These are phyloP conservation scores for Mrakia gelida DNA, from an alignment of 768 basidiomycete genomes.

Conservation along the genomic window DNA sequence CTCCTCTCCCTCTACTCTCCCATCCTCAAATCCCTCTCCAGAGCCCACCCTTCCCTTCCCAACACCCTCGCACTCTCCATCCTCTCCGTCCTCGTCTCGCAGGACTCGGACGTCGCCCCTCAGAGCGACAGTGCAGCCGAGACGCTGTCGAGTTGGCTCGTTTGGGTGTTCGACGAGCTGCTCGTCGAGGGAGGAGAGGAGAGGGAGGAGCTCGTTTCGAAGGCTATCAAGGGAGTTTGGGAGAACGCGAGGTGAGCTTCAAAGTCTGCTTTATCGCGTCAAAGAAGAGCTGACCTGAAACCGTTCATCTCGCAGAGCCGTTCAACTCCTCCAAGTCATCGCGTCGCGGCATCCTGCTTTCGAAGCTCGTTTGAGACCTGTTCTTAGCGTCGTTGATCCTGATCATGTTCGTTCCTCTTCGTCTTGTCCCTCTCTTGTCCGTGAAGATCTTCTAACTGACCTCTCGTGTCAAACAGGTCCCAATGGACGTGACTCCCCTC, in stretches of 20 bases:
- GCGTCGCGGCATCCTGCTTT: constrained; percentile 5
- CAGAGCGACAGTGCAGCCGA: neutral
- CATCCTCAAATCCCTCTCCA: constrained; percentile 14
- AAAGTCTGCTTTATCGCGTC: neutral
- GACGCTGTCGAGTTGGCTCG: constrained; percentile 18
- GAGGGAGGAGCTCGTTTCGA: neutral
- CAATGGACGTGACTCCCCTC: constrained; percentile 6
- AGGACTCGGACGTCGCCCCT: no score
- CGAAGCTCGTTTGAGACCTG: neutral
- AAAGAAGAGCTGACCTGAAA: neutral
- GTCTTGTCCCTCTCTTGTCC: neutral
- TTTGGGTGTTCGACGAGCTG: constrained; percentile 24
- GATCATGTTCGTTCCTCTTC: neutral
- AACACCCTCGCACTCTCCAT: neutral
- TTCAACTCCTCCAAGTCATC: constrained; percentile 9
- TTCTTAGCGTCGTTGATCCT: constrained; percentile 10
- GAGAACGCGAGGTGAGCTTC: constrained; percentile 2
- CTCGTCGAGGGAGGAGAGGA: constrained; percentile 9
- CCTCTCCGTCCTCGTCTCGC: neutral
- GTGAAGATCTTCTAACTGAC: neutral
- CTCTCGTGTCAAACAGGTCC: neutral
- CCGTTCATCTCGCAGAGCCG: neutral
- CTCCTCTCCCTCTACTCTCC: constrained; percentile 28
- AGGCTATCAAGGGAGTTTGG: constrained; percentile 14
- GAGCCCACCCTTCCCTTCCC: constrained; percentile 13